Evolutionary conservation across 176 grass and related monocot species (phyloP).

Genomic region (Elaeis guineensis): DNA sequence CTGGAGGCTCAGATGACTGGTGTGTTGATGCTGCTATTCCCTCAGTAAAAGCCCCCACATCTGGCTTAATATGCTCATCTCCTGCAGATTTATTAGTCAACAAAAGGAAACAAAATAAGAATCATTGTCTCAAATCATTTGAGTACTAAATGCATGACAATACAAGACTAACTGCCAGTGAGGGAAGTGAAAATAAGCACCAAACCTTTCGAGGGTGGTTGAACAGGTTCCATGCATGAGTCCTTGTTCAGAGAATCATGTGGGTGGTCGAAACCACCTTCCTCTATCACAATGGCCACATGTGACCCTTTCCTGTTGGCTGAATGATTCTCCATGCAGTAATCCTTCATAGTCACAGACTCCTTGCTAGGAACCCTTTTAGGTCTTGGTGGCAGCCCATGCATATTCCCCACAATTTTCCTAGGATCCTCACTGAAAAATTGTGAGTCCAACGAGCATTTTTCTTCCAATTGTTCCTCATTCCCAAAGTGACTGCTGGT

Average conservation of each 20-base stretch:
- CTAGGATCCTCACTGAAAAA: constrained; percentile 33
- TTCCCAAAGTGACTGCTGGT: constrained; percentile 22
- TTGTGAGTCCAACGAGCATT: constrained; percentile 34
- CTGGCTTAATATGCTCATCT: constrained; percentile 60
- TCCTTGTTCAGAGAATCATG: constrained; percentile 31
- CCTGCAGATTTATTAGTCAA: constrained; percentile 35
- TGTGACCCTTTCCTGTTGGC: constrained; percentile 62
- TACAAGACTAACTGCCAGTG: too few species aligned
- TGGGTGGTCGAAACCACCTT: constrained; percentile 24
- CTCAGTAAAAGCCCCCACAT: constrained; percentile 48
- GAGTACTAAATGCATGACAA: too few species aligned
- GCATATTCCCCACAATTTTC: constrained; percentile 28
- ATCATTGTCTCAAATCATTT: too few species aligned
- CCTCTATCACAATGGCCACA: constrained; percentile 51
- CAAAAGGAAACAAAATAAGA: background rate
- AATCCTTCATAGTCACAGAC: constrained; percentile 57
- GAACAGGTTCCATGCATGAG: constrained; percentile 27
- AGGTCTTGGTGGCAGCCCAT: constrained; percentile 66
- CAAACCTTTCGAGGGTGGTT: constrained; percentile 38
- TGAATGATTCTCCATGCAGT: constrained; percentile 27
- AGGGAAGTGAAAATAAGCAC: too few species aligned
- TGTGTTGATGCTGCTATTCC: constrained; percentile 25
- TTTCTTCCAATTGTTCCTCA: constrained; percentile 45
- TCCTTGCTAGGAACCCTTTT: constrained; percentile 72
- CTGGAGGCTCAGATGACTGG: constrained; percentile 41